Base-by-base conservation (phyloP, 371 early-diverging fungal species). In the Racocetra persica region DNA sequence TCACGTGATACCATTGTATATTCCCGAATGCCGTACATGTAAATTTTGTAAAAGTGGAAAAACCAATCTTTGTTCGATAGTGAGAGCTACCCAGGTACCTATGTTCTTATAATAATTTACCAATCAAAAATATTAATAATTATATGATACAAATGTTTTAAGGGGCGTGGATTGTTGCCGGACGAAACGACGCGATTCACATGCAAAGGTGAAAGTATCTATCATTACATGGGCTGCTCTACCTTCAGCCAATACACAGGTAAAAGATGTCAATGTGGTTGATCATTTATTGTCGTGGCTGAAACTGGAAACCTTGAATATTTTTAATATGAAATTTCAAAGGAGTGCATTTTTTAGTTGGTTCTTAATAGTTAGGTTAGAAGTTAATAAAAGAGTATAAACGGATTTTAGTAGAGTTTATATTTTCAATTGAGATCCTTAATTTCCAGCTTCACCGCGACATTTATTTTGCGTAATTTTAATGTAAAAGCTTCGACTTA, bases 221-320 rank as follows among this genome's bases (percentile, higher is more conserved):
- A 92, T 86, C 98, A 98, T 84, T 97, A 95, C 86, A 98, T 98
- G 98, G 98, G 98, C 20, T 94, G 94, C 75, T 96, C 97, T 18
- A 97, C 98, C 8, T 98, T 98, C 84, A 91, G 93, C 81, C 96
- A 98, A 87, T 98, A 98, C 91, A 96, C 97, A 6, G 88, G 88
- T 89, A 84, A 84, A 81, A 77, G 49, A 81, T 52, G 4, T 22
- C 22, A 69, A 45, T 38, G 41, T n/a, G 20, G 49, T 49, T 2
- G 49, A 1, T 49, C 11, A 13, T 49, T 13, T n/a, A n/a, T n/a
- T n/a, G n/a, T n/a, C n/a, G n/a, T n/a, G n/a, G n/a, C n/a, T n/a
- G n/a, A n/a, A n/a, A n/a, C n/a, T n/a, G n/a, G n/a, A n/a, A n/a
- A n/a, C n/a, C n/a, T n/a, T n/a, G n/a, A n/a, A n/a, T n/a, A n/a